Percentiles rank a stretch among this genome's conserved stretches.
These are phyloP conservation scores for Sphagnum magellanicum DNA, from an alignment of 228 moss, liverwort and hornwort genomes.

Conservation along the genomic window DNA sequence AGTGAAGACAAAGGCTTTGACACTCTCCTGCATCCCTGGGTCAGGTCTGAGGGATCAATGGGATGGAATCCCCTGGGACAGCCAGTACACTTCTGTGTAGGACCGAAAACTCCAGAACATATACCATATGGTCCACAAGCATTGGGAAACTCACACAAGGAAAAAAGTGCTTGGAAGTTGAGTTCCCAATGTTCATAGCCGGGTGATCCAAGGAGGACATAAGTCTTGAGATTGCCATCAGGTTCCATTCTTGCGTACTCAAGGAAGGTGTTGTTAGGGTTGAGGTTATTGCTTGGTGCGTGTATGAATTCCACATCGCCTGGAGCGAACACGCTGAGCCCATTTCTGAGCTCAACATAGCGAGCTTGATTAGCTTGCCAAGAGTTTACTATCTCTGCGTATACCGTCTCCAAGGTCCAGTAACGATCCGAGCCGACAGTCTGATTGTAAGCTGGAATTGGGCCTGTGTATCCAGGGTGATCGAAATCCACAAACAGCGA, in stretches of 20 bases:
- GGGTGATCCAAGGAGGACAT: background rate
- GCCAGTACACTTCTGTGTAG: background rate
- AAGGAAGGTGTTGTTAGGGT: background rate
- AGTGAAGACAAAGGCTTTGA: background rate
- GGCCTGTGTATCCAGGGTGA: background rate
- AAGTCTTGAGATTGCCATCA: conserved; percentile 1
- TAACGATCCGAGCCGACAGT: background rate
- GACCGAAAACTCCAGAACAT: background rate
- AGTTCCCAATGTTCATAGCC: background rate
- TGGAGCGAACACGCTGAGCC: background rate
- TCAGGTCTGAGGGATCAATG: background rate
- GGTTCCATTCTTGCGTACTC: conserved; percentile 3
- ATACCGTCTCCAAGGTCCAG: conserved; percentile 2
- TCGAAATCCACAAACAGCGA: conserved; percentile 3
- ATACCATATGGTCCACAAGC: conserved; percentile 3
- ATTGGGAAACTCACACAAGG: background rate
- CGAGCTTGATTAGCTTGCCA: background rate
- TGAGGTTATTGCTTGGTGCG: background rate
- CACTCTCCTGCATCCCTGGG: background rate
- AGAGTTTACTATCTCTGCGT: background rate
- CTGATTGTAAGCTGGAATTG: background rate
- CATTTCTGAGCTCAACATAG: conserved; percentile 1
- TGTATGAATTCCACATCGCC: background rate
- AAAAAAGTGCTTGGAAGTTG: conserved; percentile 1
- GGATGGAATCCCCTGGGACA: background rate